Percentiles rank a stretch among this genome's conserved stretches.
Conservation (phyloP, 495 filamentous ascomycete genomes). For the Annulohypoxylon bovei region DNA sequence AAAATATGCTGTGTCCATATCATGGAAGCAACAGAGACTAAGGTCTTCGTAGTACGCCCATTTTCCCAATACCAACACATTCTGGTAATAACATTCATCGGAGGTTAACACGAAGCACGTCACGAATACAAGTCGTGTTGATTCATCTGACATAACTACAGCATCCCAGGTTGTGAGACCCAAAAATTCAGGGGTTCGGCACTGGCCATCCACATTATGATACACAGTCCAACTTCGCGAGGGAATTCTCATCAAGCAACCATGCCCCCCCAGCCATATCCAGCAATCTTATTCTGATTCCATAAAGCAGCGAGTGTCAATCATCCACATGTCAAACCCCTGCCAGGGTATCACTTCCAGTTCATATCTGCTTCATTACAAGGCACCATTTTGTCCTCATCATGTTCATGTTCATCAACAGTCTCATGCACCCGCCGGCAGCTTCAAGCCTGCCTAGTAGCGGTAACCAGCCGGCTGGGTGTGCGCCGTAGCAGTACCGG, state of each 20-base stretch:
- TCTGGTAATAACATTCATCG: not conserved
- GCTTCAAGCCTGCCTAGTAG: slow-evolving; percentile 19
- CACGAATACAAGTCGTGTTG: not conserved
- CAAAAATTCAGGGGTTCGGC: not conserved
- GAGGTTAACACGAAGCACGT: not conserved
- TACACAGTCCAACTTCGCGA: not conserved
- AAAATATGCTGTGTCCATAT: not conserved
- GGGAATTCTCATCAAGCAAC: slow-evolving; percentile 19
- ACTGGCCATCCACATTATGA: not conserved
- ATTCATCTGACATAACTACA: not conserved
- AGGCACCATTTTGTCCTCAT: slow-evolving; percentile 8
- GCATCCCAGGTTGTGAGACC: not conserved
- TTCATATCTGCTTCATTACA: slow-evolving; percentile 21
- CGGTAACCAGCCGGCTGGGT: slow-evolving; percentile 37
- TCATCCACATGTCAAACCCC: slow-evolving; percentile 28
- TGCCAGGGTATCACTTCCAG: slow-evolving; percentile 38
- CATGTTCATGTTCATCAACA: slow-evolving; percentile 16
- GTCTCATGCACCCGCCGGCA: not conserved
- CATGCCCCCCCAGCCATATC: not conserved
- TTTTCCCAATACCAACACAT: not conserved
- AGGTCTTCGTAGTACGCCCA: not conserved
- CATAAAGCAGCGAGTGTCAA: slow-evolving; percentile 24
- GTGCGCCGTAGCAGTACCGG: slow-evolving; percentile 26
- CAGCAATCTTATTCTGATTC: slow-evolving; percentile 27
- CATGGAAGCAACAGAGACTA: not conserved